These are phyloP conservation scores for Boletus rex-veris DNA, from an alignment of 768 basidiomycete genomes.

Conservation along the genomic window DNA sequence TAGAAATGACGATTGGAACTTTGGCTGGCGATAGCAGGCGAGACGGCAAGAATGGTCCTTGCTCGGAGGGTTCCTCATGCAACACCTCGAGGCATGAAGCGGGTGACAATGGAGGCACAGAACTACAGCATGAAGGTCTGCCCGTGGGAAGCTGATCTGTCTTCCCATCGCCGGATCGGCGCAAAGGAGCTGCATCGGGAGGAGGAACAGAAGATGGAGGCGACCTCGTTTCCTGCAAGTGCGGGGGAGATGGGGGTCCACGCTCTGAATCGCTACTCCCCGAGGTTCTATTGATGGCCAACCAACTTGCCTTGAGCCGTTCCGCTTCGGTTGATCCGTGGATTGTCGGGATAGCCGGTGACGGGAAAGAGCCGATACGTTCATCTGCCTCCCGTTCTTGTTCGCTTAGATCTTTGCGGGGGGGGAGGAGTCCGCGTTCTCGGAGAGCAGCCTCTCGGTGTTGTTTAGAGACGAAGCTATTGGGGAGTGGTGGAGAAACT, in stretches of 20 bases:
- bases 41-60: slow-evolving; percentile 14
- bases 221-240: neutral
- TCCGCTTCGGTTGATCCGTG: slow-evolving; percentile 43
- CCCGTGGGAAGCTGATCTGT: slow-evolving; percentile 6
- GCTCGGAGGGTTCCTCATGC: slow-evolving; percentile 28
- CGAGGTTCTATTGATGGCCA: slow-evolving; percentile 35
- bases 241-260: neutral
- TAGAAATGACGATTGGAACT: slow-evolving; percentile 21
- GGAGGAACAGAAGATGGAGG: slow-evolving; percentile 3
- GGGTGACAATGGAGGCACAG: slow-evolving; percentile 21
- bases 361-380: slow-evolving; percentile 37
- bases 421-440: slow-evolving; percentile 56
- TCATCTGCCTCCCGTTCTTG: slow-evolving; percentile 42
- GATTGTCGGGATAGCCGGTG: slow-evolving; percentile 21
- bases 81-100: slow-evolving; percentile 28
- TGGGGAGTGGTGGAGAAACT: slow-evolving; percentile 18
- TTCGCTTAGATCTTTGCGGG: slow-evolving; percentile 34
- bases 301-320: slow-evolving; percentile 53
- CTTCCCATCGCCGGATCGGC: slow-evolving; percentile 12
- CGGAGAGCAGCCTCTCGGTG: slow-evolving; percentile 52
- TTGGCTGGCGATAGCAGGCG: neutral
- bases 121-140: slow-evolving; percentile 25
- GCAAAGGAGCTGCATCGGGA: neutral
- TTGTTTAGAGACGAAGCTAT: slow-evolving; percentile 20
- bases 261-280: slow-evolving; percentile 27